Evolutionary conservation across 208 protist genomes (phyloP), one percentile per base, ranked within the genome.

Genomic region (Trypanosoma melophagium): DNA sequence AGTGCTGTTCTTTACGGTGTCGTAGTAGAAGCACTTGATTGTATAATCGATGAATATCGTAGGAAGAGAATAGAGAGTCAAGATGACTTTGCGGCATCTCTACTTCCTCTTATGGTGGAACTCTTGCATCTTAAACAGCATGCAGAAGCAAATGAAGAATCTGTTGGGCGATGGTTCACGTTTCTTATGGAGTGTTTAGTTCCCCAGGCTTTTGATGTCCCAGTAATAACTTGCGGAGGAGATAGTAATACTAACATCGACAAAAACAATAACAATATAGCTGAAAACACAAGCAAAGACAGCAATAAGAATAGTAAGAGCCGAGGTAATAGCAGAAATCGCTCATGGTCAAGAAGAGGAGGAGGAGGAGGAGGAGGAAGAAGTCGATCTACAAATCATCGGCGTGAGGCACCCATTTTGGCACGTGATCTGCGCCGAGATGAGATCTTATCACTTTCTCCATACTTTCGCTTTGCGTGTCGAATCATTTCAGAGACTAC

Each of bases 391-490:
- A 42, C 64, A 17, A 51, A 7, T 17, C 12, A 31, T 35, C 40
- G 54, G 2, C 19, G 52, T 44, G 64, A 78, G 19, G 69, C 75
- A 50, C 79, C 84, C 2, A 69, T 88, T 14, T 69, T 95, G 19
- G 79, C 76, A 17, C 77, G 89, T 28, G 75, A 89, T 62, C 66
- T 93, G 7, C 81, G 71, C 22, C 89, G 89, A 3, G 70, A 77
- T 13, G 90, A 95, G 67, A 67, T 89, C 17, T 45, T 69, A 3
- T 67, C 60, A 10, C 77, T 90, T 10, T 87, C 84, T 0, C 83
- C 90, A 54, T 95, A 89, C 69, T 93, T 95, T 65, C 60, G 66
- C 72, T 95, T 95, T 69, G 80, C 80, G n/a, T 72, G 69, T 1
- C 80, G 81, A n/a, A 44, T 93, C 16, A 74, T 89, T 61, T 60